These are phyloP conservation scores for Elsinoe perseae DNA, from an alignment of 2,329 filamentous ascomycete species.

Conservation along the genomic window DNA sequence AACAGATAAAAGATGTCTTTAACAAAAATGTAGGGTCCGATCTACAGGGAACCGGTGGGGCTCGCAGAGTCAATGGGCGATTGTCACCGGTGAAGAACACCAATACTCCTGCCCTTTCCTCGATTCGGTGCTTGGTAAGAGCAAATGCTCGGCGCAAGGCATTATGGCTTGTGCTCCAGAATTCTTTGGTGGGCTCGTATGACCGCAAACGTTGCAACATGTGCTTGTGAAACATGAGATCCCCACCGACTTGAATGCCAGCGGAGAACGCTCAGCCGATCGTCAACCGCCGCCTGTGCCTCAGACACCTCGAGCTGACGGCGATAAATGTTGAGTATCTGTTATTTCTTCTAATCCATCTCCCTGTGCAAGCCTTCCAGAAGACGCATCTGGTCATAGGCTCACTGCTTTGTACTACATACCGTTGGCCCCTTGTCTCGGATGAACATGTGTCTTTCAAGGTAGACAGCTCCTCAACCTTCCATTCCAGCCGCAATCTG, in stretches of 20 bases:
- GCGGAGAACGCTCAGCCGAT: conserved; percentile 11
- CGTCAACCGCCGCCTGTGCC: conserved; percentile 13
- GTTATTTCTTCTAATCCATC: not conserved
- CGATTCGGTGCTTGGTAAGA: not conserved
- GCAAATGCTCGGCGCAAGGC: no score
- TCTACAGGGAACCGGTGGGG: conserved; percentile 8
- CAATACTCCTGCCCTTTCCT: not conserved
- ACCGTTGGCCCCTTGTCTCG: not conserved
- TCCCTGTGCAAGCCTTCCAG: not conserved
- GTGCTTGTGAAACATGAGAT: conserved; percentile 3
- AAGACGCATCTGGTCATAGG: not conserved
- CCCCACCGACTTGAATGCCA: not conserved
- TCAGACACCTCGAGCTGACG: conserved; percentile 4
- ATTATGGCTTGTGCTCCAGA: no score
- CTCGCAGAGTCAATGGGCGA: not conserved
- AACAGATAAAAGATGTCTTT: not conserved
- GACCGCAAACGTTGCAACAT: not conserved
- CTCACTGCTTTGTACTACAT: not conserved
- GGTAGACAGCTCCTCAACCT: conserved; percentile 9
- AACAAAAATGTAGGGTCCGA: conserved; percentile 4
- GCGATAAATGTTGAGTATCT: not conserved
- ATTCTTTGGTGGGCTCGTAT: not conserved
- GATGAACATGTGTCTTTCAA: conserved; percentile 13
- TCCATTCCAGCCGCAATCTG: conserved; percentile 9
- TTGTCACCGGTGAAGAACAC: not conserved